A percentile compares a stretch with the other conserved stretches of the same genome.
These are phyloP conservation scores for Yarrowia sp. DNA, from an alignment of 805 yeast genomes.

Conservation along the genomic window DNA sequence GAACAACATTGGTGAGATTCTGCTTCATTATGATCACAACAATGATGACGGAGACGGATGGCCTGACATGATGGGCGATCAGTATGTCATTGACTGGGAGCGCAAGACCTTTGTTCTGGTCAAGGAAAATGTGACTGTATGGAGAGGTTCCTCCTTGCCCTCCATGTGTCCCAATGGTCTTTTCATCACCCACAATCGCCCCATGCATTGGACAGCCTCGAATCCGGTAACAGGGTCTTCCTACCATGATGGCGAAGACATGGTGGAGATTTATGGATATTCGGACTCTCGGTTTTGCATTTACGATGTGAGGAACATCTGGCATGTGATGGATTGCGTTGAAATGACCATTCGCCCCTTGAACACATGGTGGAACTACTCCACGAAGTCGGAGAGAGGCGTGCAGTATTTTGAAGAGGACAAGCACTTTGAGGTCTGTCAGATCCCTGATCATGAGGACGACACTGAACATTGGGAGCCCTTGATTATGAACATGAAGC, in stretches of 20 bases:
- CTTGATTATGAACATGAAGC: not conserved
- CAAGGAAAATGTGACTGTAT: not conserved
- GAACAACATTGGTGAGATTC: constrained; percentile 2
- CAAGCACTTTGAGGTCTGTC: constrained; percentile 1
- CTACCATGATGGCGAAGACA: constrained; percentile 16
- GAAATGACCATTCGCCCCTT: constrained; percentile 1
- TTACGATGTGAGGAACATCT: constrained; percentile 1
- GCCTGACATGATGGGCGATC: constrained; percentile 13
- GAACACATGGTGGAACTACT: constrained; percentile 5
- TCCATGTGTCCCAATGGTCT: constrained; percentile 18
- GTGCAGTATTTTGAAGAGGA: constrained; percentile 13
- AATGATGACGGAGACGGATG: constrained; percentile 12
- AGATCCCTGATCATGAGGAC: not conserved
- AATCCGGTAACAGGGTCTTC: not conserved
- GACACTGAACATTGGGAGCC: not conserved
- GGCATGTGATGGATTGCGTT: constrained; percentile 13
- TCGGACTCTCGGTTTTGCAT: not conserved
- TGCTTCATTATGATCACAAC: constrained; percentile 7
- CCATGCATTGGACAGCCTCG: constrained; percentile 16
- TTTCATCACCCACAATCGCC: constrained; percentile 12
- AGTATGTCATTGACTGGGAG: constrained; percentile 21
- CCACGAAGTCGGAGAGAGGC: not conserved
- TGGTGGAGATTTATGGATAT: constrained; percentile 2
- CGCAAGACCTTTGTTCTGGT: not conserved
- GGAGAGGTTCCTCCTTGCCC: not conserved